These are phyloP conservation scores for Chlorella variabilis DNA, from an alignment of 163 green algal species.

Conservation along the genomic window DNA sequence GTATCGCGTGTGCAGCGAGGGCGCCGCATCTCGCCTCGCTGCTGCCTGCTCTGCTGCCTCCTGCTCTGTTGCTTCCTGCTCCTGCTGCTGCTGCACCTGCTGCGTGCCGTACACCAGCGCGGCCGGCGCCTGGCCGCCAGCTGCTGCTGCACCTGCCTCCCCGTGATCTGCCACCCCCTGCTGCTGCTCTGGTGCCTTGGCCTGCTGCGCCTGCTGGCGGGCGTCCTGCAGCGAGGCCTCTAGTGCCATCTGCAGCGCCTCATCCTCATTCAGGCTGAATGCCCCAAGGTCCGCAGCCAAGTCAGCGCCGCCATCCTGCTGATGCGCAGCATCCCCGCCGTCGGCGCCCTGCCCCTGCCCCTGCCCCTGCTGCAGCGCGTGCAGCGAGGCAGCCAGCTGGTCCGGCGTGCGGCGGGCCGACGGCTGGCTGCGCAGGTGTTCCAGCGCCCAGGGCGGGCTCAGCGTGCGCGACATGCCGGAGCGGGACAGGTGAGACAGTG, in stretches of 20 bases:
- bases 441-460: background rate
- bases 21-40: background rate
- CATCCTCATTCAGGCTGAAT: conserved; percentile 16
- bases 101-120: background rate
- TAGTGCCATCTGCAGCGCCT: conserved; percentile 36
- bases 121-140: background rate
- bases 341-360: background rate
- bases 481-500: too few species aligned
- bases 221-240: conserved; percentile 32
- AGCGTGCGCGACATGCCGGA: background rate
- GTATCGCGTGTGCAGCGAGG: too few species aligned
- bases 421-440: background rate
- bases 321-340: background rate
- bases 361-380: background rate
- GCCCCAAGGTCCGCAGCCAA: background rate
- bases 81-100: background rate
- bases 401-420: background rate
- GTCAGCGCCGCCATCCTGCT: background rate
- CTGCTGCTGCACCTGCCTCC: background rate
- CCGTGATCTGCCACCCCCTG: background rate
- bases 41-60: background rate
- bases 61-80: background rate
- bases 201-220: background rate
- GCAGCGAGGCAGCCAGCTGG: background rate
- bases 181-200: background rate